Conservation (phyloP, 192 early-diverging fungal genomes). For the Backusella australiensis region DNA sequence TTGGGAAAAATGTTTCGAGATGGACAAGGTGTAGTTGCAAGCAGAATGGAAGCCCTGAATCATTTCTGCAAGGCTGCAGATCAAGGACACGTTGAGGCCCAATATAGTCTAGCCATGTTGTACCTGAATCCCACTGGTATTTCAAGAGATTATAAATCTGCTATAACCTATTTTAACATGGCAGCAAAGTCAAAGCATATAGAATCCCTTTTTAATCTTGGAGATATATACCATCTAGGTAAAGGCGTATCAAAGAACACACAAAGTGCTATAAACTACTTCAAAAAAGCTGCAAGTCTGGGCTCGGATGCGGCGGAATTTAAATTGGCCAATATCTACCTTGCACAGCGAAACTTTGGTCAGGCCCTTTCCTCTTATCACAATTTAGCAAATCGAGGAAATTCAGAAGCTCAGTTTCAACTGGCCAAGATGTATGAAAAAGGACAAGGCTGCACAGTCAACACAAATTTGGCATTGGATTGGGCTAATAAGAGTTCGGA, state of each 20-base stretch:
- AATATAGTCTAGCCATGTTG: not conserved
- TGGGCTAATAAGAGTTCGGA: slow-evolving; percentile 65
- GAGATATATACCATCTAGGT: slow-evolving; percentile 21
- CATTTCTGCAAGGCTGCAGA: slow-evolving; percentile 32
- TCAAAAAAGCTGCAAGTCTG: slow-evolving; percentile 48
- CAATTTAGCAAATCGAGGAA: slow-evolving; percentile 55
- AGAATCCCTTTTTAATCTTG: slow-evolving; percentile 20
- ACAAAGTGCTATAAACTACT: slow-evolving; percentile 66
- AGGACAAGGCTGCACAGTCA: slow-evolving; percentile 59
- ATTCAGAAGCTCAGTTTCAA: slow-evolving; percentile 63
- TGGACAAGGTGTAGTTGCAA: slow-evolving; percentile 19
- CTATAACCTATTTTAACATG: not conserved
- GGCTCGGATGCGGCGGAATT: slow-evolving; percentile 74
- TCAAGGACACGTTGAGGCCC: not conserved
- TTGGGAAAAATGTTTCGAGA: slow-evolving; percentile 25
- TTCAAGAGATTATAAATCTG: not conserved
- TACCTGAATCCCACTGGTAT: not conserved
- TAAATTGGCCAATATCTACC: slow-evolving; percentile 80
- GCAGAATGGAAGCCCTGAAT: slow-evolving; percentile 16
- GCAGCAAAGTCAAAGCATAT: slow-evolving; percentile 13
- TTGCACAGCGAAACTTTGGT: slow-evolving; percentile 51
- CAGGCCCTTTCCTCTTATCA: slow-evolving; percentile 77
- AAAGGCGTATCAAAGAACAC: slow-evolving; percentile 56
- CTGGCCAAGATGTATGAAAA: slow-evolving; percentile 77
- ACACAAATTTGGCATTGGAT: slow-evolving; percentile 60